phyloP scores from a whole-genome alignment of 2,329 filamentous ascomycete species.

The Paecilomyces dactylethromorphus region DNA sequence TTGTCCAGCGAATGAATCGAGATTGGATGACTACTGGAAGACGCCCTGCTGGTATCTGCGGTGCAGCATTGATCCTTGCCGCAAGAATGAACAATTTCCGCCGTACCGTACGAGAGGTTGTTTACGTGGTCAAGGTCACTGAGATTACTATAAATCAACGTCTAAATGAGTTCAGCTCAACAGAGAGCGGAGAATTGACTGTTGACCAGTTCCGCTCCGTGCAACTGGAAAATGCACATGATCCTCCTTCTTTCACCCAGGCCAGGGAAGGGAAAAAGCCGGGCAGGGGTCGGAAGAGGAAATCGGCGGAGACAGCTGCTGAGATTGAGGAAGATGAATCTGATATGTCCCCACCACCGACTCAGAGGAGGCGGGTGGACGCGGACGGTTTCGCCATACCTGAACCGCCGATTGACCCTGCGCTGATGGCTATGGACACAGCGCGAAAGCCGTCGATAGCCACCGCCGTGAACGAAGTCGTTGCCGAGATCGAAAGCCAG shows the following conservation, averaged over 20 bases:
- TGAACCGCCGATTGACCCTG: slow-evolving; percentile 39
- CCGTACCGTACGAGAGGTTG: slow-evolving; percentile 83
- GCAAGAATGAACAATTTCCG: slow-evolving; percentile 98
- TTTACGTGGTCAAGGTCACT: slow-evolving; percentile 97
- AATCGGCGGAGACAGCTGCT: slow-evolving; percentile 28
- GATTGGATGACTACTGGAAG: slow-evolving; percentile 98
- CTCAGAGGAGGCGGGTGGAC: slow-evolving; percentile 45
- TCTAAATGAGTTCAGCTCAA: slow-evolving; percentile 83
- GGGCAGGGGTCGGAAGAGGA: slow-evolving; percentile 31
- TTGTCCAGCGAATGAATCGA: slow-evolving; percentile 86
- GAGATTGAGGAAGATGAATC: slow-evolving; percentile 42
- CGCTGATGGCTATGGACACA: slow-evolving; percentile 21
- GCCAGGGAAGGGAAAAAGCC: slow-evolving; percentile 53
- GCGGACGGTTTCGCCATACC: slow-evolving; percentile 65
- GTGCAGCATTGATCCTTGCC: slow-evolving; percentile 87
- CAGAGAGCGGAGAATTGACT: slow-evolving; percentile 75
- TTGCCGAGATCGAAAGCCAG: slow-evolving; percentile 14
- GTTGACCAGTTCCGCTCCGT: slow-evolving; percentile 69
- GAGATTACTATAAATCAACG: slow-evolving; percentile 89
- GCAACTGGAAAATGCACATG: slow-evolving; percentile 59
- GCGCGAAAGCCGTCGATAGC: slow-evolving; percentile 14
- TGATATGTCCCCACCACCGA: slow-evolving; percentile 16
- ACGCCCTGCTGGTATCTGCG: slow-evolving; percentile 87
- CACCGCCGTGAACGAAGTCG: slow-evolving; percentile 15
- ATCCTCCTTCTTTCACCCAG: slow-evolving; percentile 71